Percentiles rank a stretch among this genome's conserved stretches.
These are phyloP conservation scores for Erigeron canadensis DNA, from an alignment of 129 eudicot genomes.

Conservation along the genomic window DNA sequence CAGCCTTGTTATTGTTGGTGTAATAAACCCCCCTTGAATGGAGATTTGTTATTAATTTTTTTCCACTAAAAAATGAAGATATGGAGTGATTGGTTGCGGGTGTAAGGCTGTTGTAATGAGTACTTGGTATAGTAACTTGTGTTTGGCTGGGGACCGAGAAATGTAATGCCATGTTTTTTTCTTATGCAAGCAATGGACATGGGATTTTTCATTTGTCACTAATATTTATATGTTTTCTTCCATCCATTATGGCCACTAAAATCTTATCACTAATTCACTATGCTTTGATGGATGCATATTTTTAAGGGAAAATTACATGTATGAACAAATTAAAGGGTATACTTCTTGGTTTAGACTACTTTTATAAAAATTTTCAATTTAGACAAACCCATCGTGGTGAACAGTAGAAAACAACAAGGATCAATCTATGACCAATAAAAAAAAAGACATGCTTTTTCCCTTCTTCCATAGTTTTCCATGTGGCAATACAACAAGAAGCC, in stretches of 20 bases:
- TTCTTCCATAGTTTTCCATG: no score
- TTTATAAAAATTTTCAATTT: no score
- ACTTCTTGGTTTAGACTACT: no score
- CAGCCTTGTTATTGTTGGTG: neutral
- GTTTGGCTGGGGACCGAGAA: conserved; percentile 12
- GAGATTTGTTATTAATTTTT: neutral
- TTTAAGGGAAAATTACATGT: no score
- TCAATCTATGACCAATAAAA: no score
- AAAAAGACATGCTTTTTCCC: no score
- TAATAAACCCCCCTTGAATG: neutral
- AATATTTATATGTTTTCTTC: conserved; percentile 18
- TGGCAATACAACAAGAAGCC: no score
- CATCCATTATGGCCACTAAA: conserved; percentile 21
- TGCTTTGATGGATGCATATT: no score
- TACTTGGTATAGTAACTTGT: neutral
- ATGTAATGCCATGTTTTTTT: conserved; percentile 12
- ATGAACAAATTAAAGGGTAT: no score
- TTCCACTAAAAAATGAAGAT: neutral
- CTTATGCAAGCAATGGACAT: neutral
- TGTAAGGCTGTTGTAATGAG: conserved; percentile 17
- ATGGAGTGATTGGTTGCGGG: conserved; percentile 6
- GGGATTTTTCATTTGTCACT: no score
- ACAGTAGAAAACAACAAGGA: no score
- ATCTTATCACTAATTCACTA: conserved; percentile 22
- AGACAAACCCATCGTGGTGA: no score